phyloP scores from a whole-genome alignment of 2,329 filamentous ascomycete genomes.

The Trichoderma koningii region DNA sequence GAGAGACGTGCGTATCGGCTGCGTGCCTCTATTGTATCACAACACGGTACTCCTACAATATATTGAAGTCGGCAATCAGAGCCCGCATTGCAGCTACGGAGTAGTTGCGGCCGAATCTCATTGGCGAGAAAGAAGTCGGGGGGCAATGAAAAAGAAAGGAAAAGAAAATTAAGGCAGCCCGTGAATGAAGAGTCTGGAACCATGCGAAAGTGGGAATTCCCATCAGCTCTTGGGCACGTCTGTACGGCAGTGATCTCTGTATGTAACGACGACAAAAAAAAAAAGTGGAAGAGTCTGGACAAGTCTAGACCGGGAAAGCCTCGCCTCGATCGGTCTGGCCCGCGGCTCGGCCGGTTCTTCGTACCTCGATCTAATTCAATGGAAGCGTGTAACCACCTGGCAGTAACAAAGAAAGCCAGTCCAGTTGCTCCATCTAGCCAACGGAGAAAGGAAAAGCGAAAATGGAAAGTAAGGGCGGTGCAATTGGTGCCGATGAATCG shows the following conservation, averaged over 20 bases:
- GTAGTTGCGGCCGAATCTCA: neutral
- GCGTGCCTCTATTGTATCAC: neutral
- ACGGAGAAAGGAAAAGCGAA: too few relatives aligned
- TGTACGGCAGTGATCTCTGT: too few relatives aligned
- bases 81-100: neutral
- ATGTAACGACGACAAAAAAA: neutral
- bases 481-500: neutral
- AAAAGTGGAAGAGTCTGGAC: constrained; percentile 7
- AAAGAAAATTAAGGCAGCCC: neutral
- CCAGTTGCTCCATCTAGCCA: too few relatives aligned
- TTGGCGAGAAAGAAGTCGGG: neutral
- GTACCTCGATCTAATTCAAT: too few relatives aligned
- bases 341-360: constrained; percentile 8
- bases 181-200: neutral
- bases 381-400: too few relatives aligned
- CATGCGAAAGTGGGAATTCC: constrained; percentile 16
- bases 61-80: neutral
- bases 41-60: neutral
- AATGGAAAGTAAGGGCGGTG: too few relatives aligned
- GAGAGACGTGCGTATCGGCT: too few relatives aligned
- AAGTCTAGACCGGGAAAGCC: constrained; percentile 17
- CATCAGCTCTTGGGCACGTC: neutral
- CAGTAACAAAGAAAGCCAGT: too few relatives aligned
- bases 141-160: neutral
- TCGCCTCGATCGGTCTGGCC: neutral